phyloP scores from a whole-genome alignment of 2,329 filamentous ascomycete species.

The Aspergillus brunneoviolaceus region DNA sequence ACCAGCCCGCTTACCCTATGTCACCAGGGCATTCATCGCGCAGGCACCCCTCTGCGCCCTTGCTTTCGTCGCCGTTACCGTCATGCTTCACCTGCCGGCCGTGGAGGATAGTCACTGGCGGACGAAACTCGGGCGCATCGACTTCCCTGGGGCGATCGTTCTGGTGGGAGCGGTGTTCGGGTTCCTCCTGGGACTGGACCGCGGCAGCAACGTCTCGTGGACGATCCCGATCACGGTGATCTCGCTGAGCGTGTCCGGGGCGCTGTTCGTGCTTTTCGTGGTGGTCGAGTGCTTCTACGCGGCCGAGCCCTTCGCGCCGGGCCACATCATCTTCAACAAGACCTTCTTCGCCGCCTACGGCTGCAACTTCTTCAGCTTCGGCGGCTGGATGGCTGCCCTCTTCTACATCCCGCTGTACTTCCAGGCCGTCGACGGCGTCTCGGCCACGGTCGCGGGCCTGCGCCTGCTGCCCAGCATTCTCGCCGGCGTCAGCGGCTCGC shows the following conservation, averaged over 20 bases:
- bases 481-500: conserved; percentile 61
- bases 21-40: conserved; percentile 63
- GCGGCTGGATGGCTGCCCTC: conserved; percentile 57
- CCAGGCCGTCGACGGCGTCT: conserved; percentile 67
- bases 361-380: conserved; percentile 71
- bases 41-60: conserved; percentile 68
- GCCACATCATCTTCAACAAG: conserved; percentile 68
- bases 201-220: conserved; percentile 72
- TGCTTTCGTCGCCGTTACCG: conserved; percentile 63
- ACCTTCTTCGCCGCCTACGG: conserved; percentile 67
- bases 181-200: conserved; percentile 69
- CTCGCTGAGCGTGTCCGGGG: conserved; percentile 55
- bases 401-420: conserved; percentile 80
- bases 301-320: conserved; percentile 70
- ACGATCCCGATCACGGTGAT: conserved; percentile 56
- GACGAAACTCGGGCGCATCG: conserved; percentile 65
- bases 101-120: conserved; percentile 62
- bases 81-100: conserved; percentile 62
- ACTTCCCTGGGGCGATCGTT: conserved; percentile 69
- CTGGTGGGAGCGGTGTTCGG: conserved; percentile 66
- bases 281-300: conserved; percentile 68
- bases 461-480: conserved; percentile 67
- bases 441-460: conserved; percentile 63
- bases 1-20: too few species aligned
- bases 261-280: conserved; percentile 66